These are phyloP conservation scores for Colletotrichum incanum DNA, from an alignment of 2,329 filamentous ascomycete species.

Conservation along the genomic window DNA sequence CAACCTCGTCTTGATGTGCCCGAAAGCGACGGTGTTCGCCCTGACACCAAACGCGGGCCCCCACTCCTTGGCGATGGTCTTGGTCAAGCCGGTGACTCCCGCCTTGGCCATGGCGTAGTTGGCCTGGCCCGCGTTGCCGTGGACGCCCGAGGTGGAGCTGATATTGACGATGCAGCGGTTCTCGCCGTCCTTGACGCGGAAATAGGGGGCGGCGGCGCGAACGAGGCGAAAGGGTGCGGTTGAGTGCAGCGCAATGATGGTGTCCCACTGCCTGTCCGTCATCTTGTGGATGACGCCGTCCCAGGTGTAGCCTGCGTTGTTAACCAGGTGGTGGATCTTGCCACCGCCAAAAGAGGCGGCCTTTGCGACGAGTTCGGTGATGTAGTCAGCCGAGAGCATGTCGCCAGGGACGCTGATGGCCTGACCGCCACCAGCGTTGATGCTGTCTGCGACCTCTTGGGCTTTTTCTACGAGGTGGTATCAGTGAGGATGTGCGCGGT, in stretches of 20 bases:
- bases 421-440: constrained; percentile 76
- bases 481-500: not conserved
- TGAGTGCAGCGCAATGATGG: constrained; percentile 86
- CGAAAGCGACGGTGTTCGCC: constrained; percentile 88
- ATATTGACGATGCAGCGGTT: constrained; percentile 88
- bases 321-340: constrained; percentile 93
- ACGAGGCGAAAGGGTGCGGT: constrained; percentile 90
- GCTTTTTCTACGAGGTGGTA: constrained; percentile 73
- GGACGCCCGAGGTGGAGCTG: constrained; percentile 83
- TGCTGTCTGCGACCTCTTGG: constrained; percentile 76
- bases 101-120: constrained; percentile 92
- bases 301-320: constrained; percentile 95
- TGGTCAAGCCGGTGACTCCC: constrained; percentile 85
- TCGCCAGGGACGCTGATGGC: constrained; percentile 85
- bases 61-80: constrained; percentile 93
- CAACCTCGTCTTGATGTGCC: constrained; percentile 83
- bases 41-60: constrained; percentile 86
- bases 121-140: constrained; percentile 92
- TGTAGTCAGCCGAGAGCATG: constrained; percentile 79
- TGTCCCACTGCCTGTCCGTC: constrained; percentile 92
- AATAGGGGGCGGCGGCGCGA: constrained; percentile 85
- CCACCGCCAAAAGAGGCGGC: constrained; percentile 86
- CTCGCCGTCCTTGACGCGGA: constrained; percentile 88
- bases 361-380: constrained; percentile 79
- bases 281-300: constrained; percentile 93